phyloP scores from a whole-genome alignment of 2,329 filamentous ascomycete species.

The Pseudocercospora eumusae region DNA sequence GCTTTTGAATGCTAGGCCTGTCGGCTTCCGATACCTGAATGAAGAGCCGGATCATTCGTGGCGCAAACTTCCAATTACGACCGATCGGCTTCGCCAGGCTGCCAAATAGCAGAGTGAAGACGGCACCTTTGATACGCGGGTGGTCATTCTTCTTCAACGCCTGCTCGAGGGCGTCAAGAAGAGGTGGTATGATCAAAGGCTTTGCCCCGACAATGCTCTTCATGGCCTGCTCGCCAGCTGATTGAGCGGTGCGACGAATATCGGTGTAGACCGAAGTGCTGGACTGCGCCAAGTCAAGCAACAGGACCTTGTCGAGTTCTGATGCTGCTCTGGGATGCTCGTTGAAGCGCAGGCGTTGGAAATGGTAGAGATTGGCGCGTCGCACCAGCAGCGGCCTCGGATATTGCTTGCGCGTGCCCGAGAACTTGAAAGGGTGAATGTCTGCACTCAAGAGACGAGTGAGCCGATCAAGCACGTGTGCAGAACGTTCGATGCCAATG shows the following conservation, averaged over 20 bases:
- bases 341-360: constrained; percentile 92
- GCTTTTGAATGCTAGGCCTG: constrained; percentile 89
- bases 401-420: constrained; percentile 86
- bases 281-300: constrained; percentile 86
- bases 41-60: constrained; percentile 83
- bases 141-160: constrained; percentile 80
- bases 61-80: constrained; percentile 92
- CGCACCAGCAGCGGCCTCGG: constrained; percentile 89
- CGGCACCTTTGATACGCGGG: constrained; percentile 88
- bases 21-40: constrained; percentile 88
- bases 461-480: constrained; percentile 87
- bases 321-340: constrained; percentile 84
- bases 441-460: constrained; percentile 82
- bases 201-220: constrained; percentile 88
- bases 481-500: constrained; percentile 92
- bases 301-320: constrained; percentile 79
- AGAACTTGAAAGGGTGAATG: constrained; percentile 90
- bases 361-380: constrained; percentile 89
- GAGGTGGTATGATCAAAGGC: constrained; percentile 83
- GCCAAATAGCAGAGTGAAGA: constrained; percentile 88
- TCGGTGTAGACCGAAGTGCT: constrained; percentile 91
- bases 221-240: constrained; percentile 86
- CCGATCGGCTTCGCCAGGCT: constrained; percentile 84
- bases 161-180: constrained; percentile 74
- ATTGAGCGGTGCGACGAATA: constrained; percentile 90